phyloP scores from a whole-genome alignment of 73 alveolate species.

The Tetrahymena elliotti region DNA sequence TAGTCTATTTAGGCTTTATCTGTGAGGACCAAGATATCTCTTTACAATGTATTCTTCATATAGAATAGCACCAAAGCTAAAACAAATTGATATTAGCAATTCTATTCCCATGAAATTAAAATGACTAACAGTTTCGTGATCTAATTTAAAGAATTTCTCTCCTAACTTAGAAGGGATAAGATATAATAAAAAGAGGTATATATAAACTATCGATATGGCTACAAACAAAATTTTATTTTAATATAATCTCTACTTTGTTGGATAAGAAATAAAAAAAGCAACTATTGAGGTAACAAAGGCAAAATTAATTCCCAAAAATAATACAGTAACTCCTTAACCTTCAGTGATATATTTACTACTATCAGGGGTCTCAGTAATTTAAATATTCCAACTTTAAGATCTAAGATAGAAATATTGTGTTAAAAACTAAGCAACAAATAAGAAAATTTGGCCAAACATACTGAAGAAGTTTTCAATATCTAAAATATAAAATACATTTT shows the following conservation, averaged over 20 bases:
- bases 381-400: conserved; percentile 1
- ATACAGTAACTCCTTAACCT: background rate
- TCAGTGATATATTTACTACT: conserved; percentile 1
- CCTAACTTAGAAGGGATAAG: background rate
- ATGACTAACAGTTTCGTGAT: background rate
- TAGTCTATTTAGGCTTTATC: background rate
- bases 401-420: conserved; percentile 5
- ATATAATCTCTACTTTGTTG: conserved; percentile 3
- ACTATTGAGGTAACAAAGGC: conserved; percentile 1
- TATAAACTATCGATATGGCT: background rate
- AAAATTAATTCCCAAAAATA: background rate
- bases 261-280: conserved; percentile 6
- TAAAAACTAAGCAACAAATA: background rate
- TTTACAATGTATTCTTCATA: background rate
- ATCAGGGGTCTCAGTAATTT: background rate
- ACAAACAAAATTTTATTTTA: background rate
- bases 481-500: background rate
- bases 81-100: background rate
- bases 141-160: background rate
- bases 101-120: background rate
- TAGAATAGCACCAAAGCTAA: background rate
- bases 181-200: background rate
- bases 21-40: background rate
- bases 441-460: background rate
- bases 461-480: background rate